Evolutionary conservation across 768 basidiomycete species (phyloP).

Genomic region (Leccinum imitatum): DNA sequence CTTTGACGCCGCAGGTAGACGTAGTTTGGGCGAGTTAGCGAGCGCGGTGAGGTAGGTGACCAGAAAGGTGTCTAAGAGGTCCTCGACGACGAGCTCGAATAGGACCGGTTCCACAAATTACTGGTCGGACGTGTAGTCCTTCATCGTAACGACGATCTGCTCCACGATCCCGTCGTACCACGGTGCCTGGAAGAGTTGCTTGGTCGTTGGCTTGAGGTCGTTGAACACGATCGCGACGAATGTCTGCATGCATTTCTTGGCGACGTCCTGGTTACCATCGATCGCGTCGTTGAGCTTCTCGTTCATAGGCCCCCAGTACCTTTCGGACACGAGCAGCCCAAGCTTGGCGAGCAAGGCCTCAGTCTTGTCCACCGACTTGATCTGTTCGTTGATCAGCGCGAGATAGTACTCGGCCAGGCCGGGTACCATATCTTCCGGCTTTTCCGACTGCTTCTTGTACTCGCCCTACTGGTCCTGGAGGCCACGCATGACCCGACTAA

Average conservation of each 20-base stretch:
- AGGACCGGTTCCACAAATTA: conserved; percentile 86
- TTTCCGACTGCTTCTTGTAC: conserved; percentile 83
- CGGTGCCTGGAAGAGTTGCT: conserved; percentile 72
- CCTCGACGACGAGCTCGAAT: conserved; percentile 89
- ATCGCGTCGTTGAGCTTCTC: conserved; percentile 93
- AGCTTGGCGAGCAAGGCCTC: conserved; percentile 83
- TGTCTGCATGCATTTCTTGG: conserved; percentile 91
- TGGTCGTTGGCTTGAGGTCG: conserved; percentile 86
- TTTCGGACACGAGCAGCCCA: conserved; percentile 90
- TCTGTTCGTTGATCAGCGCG: too few species aligned
- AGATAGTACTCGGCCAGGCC: conserved; percentile 27
- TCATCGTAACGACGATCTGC: conserved; percentile 92
- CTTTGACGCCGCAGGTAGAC: conserved; percentile 74
- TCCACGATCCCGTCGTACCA: conserved; percentile 92
- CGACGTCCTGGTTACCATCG: conserved; percentile 97
- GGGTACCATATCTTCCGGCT: conserved; percentile 84
- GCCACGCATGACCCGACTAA: too few species aligned
- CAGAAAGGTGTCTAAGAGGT: conserved; percentile 86
- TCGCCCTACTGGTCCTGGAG: conserved; percentile 69
- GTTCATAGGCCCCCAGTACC: conserved; percentile 80
- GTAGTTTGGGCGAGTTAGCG: conserved; percentile 78
- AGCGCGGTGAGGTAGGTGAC: conserved; percentile 88
- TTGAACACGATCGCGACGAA: conserved; percentile 86
- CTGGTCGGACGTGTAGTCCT: conserved; percentile 95
- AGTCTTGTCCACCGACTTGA: conserved; percentile 78